Evolutionary conservation across 1,284 basidiomycete genomes (phyloP), one percentile per base, ranked within the genome.

Genomic region (Ganoderma meredithae): DNA sequence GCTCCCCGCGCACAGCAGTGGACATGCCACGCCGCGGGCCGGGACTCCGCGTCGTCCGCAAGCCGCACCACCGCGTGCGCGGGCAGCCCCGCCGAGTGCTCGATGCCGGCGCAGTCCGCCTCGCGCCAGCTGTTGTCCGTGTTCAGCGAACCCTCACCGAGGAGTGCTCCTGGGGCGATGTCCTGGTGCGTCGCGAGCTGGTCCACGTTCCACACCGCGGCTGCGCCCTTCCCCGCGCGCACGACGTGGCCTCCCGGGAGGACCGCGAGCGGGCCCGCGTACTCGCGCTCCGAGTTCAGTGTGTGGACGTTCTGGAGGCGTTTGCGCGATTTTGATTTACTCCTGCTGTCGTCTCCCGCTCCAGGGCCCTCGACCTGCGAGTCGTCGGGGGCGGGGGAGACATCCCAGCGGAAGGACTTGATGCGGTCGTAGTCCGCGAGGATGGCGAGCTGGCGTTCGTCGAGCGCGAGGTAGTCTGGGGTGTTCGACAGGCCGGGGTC

Each of bases 191-290:
- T 49, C 47, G 47, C 47, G 22, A 49, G 47, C 47, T 49, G 22
- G 47, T 49, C 47, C 22, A 5, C 12, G 47, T 49, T 25, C 47
- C 47, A 49, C 22, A 71, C 7, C 0, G 68, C 76, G 22, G 78
- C 74, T 13, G 71, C 66, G 17, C 79, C 78, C 43, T 73, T 75
- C 0, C 81, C 81, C 6, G 79, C 79, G 27, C 81, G 78, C 8
- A 77, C 56, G 47, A 83, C 33, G 3, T 75, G 72, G 2, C 77
- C 76, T 40, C 75, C 72, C 0, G 73, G 64, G 9, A 79, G 71
- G 9, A 81, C 49, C 0, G 75, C 68, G 15, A 83, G 68, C 0
- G 80, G 77, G 0, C 81, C 80, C 4, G 65, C 12, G 63, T 71
- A 78, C 5, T 66, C 66, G 7, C 67, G 66, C 19, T 66, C 56